Conservation (phyloP, 2,329 filamentous ascomycete genomes). For the Exophiala bonariae region DNA sequence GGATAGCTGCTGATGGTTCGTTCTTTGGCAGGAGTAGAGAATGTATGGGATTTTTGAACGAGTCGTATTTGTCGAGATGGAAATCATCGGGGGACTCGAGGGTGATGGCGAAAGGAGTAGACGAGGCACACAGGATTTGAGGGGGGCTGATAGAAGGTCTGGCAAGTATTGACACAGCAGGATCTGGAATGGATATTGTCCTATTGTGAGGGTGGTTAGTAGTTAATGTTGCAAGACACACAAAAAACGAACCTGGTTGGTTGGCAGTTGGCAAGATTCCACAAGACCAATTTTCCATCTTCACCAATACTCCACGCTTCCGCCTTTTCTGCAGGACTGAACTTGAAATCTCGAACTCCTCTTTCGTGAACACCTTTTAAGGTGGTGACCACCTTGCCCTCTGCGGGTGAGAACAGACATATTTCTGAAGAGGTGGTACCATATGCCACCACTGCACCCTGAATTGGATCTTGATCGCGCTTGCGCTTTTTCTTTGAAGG, state of each 20-base stretch:
- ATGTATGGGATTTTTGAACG: constrained; percentile 51
- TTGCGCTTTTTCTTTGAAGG: constrained; percentile 53
- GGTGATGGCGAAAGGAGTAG: constrained; percentile 49
- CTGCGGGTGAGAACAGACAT: constrained; percentile 49
- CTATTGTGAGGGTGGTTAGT: constrained; percentile 28
- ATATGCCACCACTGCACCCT: constrained; percentile 49
- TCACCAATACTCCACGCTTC: constrained; percentile 56
- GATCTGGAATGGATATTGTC: constrained; percentile 44
- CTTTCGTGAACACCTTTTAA: constrained; percentile 48
- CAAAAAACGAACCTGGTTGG: constrained; percentile 44
- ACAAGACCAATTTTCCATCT: constrained; percentile 54
- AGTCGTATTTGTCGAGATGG: constrained; percentile 44
- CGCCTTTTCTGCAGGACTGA: constrained; percentile 48
- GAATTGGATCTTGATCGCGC: constrained; percentile 39
- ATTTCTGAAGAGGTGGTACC: constrained; percentile 51
- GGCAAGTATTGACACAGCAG: constrained; percentile 42
- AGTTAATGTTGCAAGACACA: neutral
- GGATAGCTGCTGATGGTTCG: constrained; percentile 28
- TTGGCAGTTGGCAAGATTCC: constrained; percentile 48
- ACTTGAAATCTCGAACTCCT: constrained; percentile 52
- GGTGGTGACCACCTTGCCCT: constrained; percentile 47
- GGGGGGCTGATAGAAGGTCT: constrained; percentile 41
- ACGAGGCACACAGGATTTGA: constrained; percentile 51
- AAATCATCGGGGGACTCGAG: constrained; percentile 38
- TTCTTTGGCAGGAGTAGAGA: constrained; percentile 44